These are phyloP conservation scores for Hyphopichia pseudoburtonii DNA, from an alignment of 1,139 yeast genomes.

Conservation along the genomic window DNA sequence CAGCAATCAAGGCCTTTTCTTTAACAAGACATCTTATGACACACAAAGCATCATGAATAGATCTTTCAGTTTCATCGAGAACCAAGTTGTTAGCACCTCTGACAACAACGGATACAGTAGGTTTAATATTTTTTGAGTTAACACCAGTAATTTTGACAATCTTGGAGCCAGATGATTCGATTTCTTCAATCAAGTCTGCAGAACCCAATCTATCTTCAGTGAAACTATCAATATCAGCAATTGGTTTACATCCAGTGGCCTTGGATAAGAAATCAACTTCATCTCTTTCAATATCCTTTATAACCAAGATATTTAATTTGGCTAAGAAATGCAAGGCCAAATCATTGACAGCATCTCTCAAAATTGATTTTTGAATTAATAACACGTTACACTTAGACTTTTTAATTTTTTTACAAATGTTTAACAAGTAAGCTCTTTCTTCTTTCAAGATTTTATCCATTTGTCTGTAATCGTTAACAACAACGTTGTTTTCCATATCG, in stretches of 20 bases:
- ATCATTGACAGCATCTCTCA: conserved; percentile 97
- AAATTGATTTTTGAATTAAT: conserved; percentile 88
- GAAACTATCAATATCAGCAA: conserved; percentile 91
- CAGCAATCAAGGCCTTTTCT: conserved; percentile 92
- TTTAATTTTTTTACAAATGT: conserved; percentile 93
- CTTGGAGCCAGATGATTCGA: conserved; percentile 89
- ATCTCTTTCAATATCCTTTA: conserved; percentile 94
- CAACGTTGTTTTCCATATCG: conserved; percentile 96
- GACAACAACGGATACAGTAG: conserved; percentile 86
- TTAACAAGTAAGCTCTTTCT: conserved; percentile 91
- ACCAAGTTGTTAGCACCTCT: conserved; percentile 93
- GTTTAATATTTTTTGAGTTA: conserved; percentile 52
- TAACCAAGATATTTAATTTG: conserved; percentile 88
- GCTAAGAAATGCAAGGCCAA: conserved; percentile 92
- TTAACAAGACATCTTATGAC: conserved; percentile 94
- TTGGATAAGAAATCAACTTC: conserved; percentile 93
- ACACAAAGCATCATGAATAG: conserved; percentile 95
- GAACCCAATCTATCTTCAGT: conserved; percentile 89
- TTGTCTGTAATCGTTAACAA: conserved; percentile 96
- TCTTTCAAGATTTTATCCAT: conserved; percentile 98
- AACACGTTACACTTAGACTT: conserved; percentile 96
- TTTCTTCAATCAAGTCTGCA: conserved; percentile 91
- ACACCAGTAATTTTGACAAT: conserved; percentile 91
- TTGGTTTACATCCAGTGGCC: conserved; percentile 91
- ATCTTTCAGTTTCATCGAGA: conserved; percentile 94